Base-by-base conservation (phyloP, 2,329 filamentous ascomycete genomes). In the Nothophoma quercina region DNA sequence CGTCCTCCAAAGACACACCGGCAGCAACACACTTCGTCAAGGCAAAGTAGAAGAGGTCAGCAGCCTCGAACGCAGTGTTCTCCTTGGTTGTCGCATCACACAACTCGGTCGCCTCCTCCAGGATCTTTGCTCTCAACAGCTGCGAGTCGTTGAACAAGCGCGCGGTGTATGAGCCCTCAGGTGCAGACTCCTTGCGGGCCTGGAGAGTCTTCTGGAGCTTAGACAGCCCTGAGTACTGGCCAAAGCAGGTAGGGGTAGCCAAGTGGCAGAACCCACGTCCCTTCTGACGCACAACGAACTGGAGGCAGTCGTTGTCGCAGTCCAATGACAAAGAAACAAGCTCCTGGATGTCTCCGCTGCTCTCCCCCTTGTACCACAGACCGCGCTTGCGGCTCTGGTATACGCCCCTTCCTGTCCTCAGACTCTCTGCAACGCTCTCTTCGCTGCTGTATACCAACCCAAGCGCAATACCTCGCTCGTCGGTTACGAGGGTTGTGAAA, bases 351-450 rank as follows among this genome's bases (percentile, higher is more conserved):
- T 98, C 93, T 12, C 95, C 95, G 46, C 93, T 98, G 7, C 89
- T 95, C 44, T 93, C 90, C 5, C 95, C 95, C 79, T 99, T 99
- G 76, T 96, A 89, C 95, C 95, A 99, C 22, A 99, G 77, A 0
- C 95, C 95, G 35, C 95, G 85, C 80, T 97, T 98, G 44, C 95
- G 85, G 78, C 93, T 98, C 77, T 97, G 92, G 74, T 99, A 99
- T 29, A 98, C 93, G 25, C 95, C 93, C 10, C 83, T 82, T 16
- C 88, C 87, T 7, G 91, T 96, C 67, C 85, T 85, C 55, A 99
- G 73, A 29, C 93, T 93, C 77, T 96, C 93, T 7, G 86, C 81
- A 26, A 99, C 86, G 71, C 93, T 98, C 74, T 96, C 90, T 58
- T 89, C 86, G 69, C 90, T 97, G 76, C 93, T 96, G 81, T 97